phyloP scores from a whole-genome alignment of 2,329 filamentous ascomycete species.

The Monilinia polystroma region DNA sequence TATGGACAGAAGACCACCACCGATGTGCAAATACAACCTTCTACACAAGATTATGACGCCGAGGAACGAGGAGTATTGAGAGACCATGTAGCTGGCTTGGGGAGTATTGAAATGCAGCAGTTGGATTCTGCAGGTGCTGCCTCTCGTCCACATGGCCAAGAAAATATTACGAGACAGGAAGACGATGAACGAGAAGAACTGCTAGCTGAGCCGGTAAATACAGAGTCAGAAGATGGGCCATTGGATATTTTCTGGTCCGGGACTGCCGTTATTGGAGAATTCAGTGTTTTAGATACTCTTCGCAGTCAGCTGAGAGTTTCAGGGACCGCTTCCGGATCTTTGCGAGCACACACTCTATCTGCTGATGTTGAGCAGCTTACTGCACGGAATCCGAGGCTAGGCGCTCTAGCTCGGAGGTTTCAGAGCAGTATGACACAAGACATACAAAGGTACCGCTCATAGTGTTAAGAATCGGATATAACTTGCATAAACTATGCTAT shows the following conservation, averaged over 20 bases:
- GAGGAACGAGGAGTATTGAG: slow-evolving; percentile 39
- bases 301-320: slow-evolving; percentile 38
- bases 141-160: background rate
- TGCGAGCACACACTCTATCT: slow-evolving; percentile 37
- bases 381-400: slow-evolving; percentile 34
- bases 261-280: slow-evolving; percentile 38
- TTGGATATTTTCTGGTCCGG: slow-evolving; percentile 40
- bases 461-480: background rate
- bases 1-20: slow-evolving; percentile 20
- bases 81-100: slow-evolving; percentile 29
- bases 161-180: slow-evolving; percentile 3
- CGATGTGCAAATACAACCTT: slow-evolving; percentile 1
- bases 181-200: slow-evolving; percentile 29
- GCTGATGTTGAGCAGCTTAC: slow-evolving; percentile 34
- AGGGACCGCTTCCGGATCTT: slow-evolving; percentile 33
- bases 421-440: slow-evolving; percentile 32
- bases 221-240: slow-evolving; percentile 32
- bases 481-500: background rate
- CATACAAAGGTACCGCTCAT: slow-evolving; percentile 12
- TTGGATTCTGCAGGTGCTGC: slow-evolving; percentile 23
- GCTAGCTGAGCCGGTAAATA: slow-evolving; percentile 27
- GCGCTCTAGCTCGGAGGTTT: slow-evolving; percentile 33
- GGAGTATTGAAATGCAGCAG: slow-evolving; percentile 38
- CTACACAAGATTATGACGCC: slow-evolving; percentile 38
- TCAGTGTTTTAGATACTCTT: slow-evolving; percentile 39